Conservation (phyloP, 371 early-diverging fungal species). For the Mortierella sp. region DNA sequence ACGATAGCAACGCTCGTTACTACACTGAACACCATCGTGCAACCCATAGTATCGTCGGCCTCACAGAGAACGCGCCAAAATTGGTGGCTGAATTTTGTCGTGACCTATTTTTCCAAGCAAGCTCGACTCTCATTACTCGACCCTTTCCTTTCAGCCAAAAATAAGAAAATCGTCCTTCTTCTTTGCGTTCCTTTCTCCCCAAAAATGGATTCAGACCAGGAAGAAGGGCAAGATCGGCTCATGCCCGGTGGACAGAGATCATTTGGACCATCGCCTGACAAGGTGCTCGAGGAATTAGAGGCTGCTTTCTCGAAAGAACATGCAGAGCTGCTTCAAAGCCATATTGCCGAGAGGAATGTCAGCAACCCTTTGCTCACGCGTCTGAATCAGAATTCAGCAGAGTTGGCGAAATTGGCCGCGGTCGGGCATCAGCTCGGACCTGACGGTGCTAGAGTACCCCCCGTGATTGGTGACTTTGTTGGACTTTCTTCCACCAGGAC, state of each 20-base stretch:
- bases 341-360: too few relatives aligned
- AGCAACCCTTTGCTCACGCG: constrained; percentile 37
- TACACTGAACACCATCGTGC: too few relatives aligned
- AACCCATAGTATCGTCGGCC: too few relatives aligned
- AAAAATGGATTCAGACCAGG: constrained; percentile 4
- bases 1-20: too few relatives aligned
- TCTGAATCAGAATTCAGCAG: constrained; percentile 38
- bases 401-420: constrained; percentile 35
- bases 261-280: too few relatives aligned
- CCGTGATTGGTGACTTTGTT: constrained; percentile 43
- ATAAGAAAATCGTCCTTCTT: too few relatives aligned
- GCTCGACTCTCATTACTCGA: too few relatives aligned
- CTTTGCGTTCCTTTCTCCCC: too few relatives aligned
- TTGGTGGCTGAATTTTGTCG: too few relatives aligned
- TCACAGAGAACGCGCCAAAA: too few relatives aligned
- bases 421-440: constrained; percentile 38
- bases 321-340: not conserved
- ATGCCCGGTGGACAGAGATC: not conserved
- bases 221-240: not conserved
- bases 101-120: too few relatives aligned
- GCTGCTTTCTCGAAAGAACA: not conserved
- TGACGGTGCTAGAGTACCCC: constrained; percentile 24
- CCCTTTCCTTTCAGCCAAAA: too few relatives aligned
- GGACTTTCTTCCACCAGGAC: constrained; percentile 4
- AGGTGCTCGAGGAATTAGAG: not conserved